These are phyloP conservation scores for Echria macrotheca DNA, from an alignment of 495 filamentous ascomycete genomes.

Conservation along the genomic window DNA sequence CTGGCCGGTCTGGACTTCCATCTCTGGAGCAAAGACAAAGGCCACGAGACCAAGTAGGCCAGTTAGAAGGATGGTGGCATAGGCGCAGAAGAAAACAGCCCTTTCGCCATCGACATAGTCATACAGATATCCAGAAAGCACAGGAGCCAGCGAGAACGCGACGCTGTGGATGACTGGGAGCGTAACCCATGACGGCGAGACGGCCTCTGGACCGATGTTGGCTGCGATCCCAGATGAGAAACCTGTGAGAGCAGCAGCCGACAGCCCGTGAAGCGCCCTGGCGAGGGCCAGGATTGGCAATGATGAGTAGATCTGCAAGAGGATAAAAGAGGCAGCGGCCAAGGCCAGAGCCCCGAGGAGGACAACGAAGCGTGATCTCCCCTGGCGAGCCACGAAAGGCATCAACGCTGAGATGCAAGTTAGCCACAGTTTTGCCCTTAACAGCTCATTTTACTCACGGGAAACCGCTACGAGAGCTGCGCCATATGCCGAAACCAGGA, in stretches of 20 bases:
- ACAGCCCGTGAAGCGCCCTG: constrained; percentile 23
- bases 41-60: constrained; percentile 14
- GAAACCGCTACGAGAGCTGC: constrained; percentile 24
- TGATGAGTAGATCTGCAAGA: constrained; percentile 18
- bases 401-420: constrained; percentile 16
- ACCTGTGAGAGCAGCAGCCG: constrained; percentile 17
- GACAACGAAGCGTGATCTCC: constrained; percentile 10
- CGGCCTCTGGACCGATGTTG: background rate
- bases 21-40: background rate
- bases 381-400: constrained; percentile 17
- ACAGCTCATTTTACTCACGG: constrained; percentile 14
- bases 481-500: constrained; percentile 25
- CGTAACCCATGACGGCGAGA: constrained; percentile 12
- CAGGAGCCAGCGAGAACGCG: constrained; percentile 20
- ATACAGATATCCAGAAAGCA: constrained; percentile 16
- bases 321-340: constrained; percentile 15
- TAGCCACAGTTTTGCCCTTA: background rate
- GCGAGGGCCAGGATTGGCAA: constrained; percentile 18
- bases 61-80: constrained; percentile 15
- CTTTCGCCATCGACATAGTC: constrained; percentile 7
- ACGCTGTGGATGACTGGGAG: constrained; percentile 20
- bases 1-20: too few species aligned
- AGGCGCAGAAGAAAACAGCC: constrained; percentile 22
- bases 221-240: constrained; percentile 15
- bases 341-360: constrained; percentile 17